Evolutionary conservation across 75 land plant genomes (phyloP), one percentile per base, ranked within the genome.

Genomic region (Pinus taeda): DNA sequence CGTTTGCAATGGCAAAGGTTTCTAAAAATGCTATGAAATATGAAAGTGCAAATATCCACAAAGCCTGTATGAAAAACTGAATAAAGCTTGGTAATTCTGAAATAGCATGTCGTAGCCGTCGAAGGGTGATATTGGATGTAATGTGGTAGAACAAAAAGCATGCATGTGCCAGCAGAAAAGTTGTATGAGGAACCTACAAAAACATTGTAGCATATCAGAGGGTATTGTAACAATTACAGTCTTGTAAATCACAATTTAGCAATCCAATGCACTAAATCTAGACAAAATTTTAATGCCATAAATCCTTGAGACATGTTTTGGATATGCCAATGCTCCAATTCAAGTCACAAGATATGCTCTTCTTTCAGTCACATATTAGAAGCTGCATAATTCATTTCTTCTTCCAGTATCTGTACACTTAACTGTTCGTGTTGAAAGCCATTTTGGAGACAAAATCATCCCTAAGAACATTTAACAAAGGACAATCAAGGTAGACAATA

Each of bases 111-210:
- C 89, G 77, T 36, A 96, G 77, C 63, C 97, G 85, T 33, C 97
- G 84, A 66, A 94, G 87, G 36, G 97, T 94, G 64, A 96, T 81
- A 74, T 94, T 94, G 63, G 99, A 94, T 26, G 82, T 18, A 12
- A 87, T 76, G 62, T 96, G 99, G 85, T 96, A 93, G 74, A 96
- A 92, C 26, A 92, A 81, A 77, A 96, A 96, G 85, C 92, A 93
- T 15, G 79, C 86, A 83, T 96, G 97, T 29, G 97, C 85, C n/a
- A 93, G 89, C 66, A 94, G 90, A 81, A 93, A 96, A 36, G 97
- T 96, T 0, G 91, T 86, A 69, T 90, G 90, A 33, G 99, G 99
- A 45, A 96, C 95, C 99, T 96, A 77, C 75, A 78, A 71, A 11
- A 42, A 36, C 62, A 57, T 57, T 42, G 36, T 17, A 55, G 37